Conservation (phyloP, 2,329 filamentous ascomycete species). For the Aspergillus aculeatinus region DNA sequence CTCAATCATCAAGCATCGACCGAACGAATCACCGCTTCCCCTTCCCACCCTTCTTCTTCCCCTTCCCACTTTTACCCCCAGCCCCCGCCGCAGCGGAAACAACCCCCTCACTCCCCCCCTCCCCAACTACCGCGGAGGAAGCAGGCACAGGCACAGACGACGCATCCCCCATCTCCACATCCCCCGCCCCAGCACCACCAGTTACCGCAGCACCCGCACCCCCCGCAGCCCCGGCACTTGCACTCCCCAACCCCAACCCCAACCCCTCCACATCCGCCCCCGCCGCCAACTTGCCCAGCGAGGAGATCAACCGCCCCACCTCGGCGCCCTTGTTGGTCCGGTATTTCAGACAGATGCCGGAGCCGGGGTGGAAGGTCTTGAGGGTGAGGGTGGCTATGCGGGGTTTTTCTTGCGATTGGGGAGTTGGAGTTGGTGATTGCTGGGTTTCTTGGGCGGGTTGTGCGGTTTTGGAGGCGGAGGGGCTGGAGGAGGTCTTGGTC, state of each 20-base stretch:
- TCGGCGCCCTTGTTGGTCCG: constrained; percentile 87
- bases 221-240: constrained; percentile 13
- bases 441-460: constrained; percentile 27
- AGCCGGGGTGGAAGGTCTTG: constrained; percentile 83
- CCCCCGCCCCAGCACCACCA: constrained; percentile 20
- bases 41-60: constrained; percentile 68
- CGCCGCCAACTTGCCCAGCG: constrained; percentile 72
- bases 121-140: constrained; percentile 9
- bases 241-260: constrained; percentile 22
- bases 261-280: constrained; percentile 62
- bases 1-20: not conserved
- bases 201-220: constrained; percentile 21
- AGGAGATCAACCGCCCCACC: constrained; percentile 76
- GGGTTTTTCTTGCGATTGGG: constrained; percentile 16
- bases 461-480: constrained; percentile 22
- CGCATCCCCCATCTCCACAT: constrained; percentile 38
- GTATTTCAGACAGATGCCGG: constrained; percentile 85
- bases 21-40: constrained; percentile 59
- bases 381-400: constrained; percentile 71
- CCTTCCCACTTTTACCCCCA: constrained; percentile 33
- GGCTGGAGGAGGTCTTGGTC: not conserved
- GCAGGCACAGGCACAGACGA: constrained; percentile 20
- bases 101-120: constrained; percentile 22
- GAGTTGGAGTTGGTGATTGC: constrained; percentile 15
- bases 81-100: constrained; percentile 30